Percentiles rank a stretch among this genome's conserved stretches.
Conservation (phyloP, 176 grass and related monocot species). For the Aegilops speltoides region DNA sequence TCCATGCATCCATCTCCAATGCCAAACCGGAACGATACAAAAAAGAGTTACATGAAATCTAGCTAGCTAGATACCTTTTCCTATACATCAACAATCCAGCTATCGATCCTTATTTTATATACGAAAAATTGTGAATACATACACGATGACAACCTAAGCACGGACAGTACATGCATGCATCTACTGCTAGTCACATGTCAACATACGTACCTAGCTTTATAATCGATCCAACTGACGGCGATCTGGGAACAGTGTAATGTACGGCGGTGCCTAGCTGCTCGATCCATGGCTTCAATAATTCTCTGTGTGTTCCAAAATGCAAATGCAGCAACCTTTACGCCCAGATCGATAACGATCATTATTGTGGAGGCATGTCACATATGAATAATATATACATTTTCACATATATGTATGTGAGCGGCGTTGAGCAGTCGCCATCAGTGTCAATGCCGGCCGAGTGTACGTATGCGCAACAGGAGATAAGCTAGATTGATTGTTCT, state of each 20-base stretch:
- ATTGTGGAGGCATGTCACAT: conserved; percentile 17
- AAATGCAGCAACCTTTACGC: not conserved
- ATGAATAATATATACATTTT: not conserved
- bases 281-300: not conserved
- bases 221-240: conserved; percentile 6
- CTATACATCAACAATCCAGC: not conserved
- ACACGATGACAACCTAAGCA: not conserved
- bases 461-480: conserved; percentile 25
- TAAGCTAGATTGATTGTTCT: conserved; percentile 25
- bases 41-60: not conserved
- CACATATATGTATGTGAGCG: not conserved
- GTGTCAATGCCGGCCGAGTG: not conserved
- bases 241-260: conserved; percentile 37
- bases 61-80: not conserved
- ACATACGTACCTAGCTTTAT: conserved; percentile 13
- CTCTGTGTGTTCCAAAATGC: not conserved
- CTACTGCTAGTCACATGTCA: conserved; percentile 11
- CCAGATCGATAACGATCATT: conserved; percentile 13
- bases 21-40: not conserved
- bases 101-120: not conserved
- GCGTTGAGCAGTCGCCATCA: conserved; percentile 38
- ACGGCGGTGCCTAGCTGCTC: not conserved
- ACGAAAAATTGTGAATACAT: not conserved
- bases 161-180: not conserved
- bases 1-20: not conserved